Conservation (phyloP, 2,329 filamentous ascomycete genomes). For the Amauroascus niger region DNA sequence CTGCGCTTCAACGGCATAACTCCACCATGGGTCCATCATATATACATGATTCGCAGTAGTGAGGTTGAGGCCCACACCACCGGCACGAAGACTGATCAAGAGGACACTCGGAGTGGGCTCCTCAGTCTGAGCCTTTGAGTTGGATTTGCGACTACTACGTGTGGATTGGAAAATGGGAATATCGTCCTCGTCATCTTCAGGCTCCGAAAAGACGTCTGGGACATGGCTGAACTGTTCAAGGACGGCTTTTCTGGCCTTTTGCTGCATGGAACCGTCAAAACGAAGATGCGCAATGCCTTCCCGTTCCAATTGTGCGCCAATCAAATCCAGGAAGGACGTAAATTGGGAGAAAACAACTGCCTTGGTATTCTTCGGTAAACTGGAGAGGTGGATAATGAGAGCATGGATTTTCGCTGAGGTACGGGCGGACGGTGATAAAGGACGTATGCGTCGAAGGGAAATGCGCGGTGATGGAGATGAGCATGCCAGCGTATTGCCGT, state of each 20-base stretch:
- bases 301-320: conserved; percentile 65
- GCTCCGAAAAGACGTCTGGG: conserved; percentile 29
- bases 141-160: conserved; percentile 4
- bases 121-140: conserved; percentile 13
- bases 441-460: conserved; percentile 51
- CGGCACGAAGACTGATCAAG: conserved; percentile 74
- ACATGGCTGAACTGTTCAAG: conserved; percentile 58
- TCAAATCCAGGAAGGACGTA: conserved; percentile 87
- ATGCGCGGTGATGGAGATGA: conserved; percentile 42
- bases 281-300: conserved; percentile 71
- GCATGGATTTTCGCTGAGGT: conserved; percentile 77
- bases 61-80: conserved; percentile 87
- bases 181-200: conserved; percentile 29
- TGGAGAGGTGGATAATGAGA: conserved; percentile 64
- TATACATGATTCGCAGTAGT: conserved; percentile 82
- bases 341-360: conserved; percentile 96
- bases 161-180: not conserved
- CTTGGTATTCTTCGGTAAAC: conserved; percentile 63
- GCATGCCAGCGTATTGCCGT: conserved; percentile 31
- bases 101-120: conserved; percentile 46
- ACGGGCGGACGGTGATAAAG: conserved; percentile 49
- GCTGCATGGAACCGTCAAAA: conserved; percentile 81
- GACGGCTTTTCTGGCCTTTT: conserved; percentile 72
- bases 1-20: conserved; percentile 90
- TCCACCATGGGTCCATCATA: conserved; percentile 99